phyloP scores from a whole-genome alignment of 2,329 filamentous ascomycete species.

The Sclerotinia subarctica region DNA sequence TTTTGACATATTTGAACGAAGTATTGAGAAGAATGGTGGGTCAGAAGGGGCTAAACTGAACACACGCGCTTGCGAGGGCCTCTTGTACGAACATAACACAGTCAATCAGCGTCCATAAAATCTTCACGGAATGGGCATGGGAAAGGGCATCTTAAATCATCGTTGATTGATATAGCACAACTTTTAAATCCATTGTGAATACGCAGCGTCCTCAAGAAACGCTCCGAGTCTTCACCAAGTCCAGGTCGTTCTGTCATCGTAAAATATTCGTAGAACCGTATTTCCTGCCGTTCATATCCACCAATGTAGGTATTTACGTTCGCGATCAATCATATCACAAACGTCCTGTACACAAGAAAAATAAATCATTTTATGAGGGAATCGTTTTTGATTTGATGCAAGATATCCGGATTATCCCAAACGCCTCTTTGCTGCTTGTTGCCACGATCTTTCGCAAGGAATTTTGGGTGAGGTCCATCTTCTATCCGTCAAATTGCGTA shows the following conservation, averaged over 20 bases:
- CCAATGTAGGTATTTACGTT: conserved; percentile 46
- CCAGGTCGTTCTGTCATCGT: conserved; percentile 38
- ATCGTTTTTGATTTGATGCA: conserved; percentile 53
- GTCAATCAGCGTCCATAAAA: not conserved
- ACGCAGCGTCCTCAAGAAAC: conserved; percentile 63
- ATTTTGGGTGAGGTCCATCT: conserved; percentile 58
- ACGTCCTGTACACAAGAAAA: conserved; percentile 32
- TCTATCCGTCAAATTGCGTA: conserved; percentile 64
- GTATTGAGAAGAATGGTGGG: not conserved
- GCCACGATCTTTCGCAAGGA: conserved; percentile 42
- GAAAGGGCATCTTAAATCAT: conserved; percentile 37
- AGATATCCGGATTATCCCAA: conserved; percentile 77
- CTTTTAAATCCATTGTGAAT: conserved; percentile 37
- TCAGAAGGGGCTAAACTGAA: not conserved
- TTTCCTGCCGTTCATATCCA: conserved; percentile 44
- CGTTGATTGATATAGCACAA: conserved; percentile 56
- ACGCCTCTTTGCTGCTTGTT: conserved; percentile 55
- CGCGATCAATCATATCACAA: conserved; percentile 34
- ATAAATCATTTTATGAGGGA: conserved; percentile 32
- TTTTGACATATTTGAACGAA: not conserved
- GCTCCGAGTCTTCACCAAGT: conserved; percentile 59
- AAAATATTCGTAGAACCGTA: conserved; percentile 55
- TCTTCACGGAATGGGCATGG: conserved; percentile 10
- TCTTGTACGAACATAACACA: not conserved
- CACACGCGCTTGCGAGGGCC: not conserved